phyloP scores from a whole-genome alignment of 2,329 filamentous ascomycete genomes.

The Diplodia corticola region DNA sequence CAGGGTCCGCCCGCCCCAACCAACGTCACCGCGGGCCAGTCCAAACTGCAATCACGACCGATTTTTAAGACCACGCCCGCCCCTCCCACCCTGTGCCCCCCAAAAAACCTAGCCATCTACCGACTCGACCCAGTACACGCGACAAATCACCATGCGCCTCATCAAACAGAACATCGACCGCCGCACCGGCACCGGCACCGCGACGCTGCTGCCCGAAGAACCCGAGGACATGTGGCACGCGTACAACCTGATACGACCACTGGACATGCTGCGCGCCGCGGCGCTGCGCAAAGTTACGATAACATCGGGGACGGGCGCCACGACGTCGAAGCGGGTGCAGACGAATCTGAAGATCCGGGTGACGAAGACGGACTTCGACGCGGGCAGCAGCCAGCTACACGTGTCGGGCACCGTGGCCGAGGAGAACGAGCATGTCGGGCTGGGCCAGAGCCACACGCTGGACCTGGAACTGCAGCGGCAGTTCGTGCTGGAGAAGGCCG shows the following conservation, averaged over 20 bases:
- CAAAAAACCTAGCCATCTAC: background rate
- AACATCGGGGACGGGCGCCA: slow-evolving; percentile 61
- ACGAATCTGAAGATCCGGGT: slow-evolving; percentile 66
- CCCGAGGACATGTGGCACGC: slow-evolving; percentile 80
- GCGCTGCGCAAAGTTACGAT: slow-evolving; percentile 67
- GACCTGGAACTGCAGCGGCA: slow-evolving; percentile 86
- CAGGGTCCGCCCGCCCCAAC: background rate
- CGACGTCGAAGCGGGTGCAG: slow-evolving; percentile 63
- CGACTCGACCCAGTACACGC: background rate
- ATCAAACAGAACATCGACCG: slow-evolving; percentile 65
- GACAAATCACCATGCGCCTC: slow-evolving; percentile 57
- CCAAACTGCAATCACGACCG: background rate
- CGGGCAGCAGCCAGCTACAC: slow-evolving; percentile 67
- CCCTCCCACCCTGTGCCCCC: background rate
- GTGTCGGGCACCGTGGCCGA: slow-evolving; percentile 65
- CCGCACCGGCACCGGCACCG: slow-evolving; percentile 64
- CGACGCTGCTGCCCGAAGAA: slow-evolving; percentile 69
- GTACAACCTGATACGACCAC: slow-evolving; percentile 69
- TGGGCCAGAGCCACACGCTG: slow-evolving; percentile 69
- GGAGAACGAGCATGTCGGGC: slow-evolving; percentile 67
- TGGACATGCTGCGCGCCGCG: slow-evolving; percentile 64
- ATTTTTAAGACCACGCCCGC: background rate
- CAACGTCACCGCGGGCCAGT: slow-evolving; percentile 1
- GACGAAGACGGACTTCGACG: slow-evolving; percentile 67
- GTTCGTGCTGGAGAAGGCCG: slow-evolving; percentile 82